phyloP scores from a whole-genome alignment of 768 basidiomycete species.

The Imleria badia region DNA sequence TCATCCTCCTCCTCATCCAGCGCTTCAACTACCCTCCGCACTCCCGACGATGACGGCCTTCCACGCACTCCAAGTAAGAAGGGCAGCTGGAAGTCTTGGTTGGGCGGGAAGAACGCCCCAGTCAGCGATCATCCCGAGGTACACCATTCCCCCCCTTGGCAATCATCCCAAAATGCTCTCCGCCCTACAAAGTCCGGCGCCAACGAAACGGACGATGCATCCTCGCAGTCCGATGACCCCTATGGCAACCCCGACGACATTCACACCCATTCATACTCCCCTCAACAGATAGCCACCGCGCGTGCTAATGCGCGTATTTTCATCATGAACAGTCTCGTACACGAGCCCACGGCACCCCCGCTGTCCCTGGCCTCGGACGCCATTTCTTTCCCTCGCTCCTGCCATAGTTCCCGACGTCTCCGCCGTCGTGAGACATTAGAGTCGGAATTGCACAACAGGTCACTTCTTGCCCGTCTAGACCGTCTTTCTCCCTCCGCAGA shows the following conservation, averaged over 20 bases:
- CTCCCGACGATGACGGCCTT: slow-evolving; percentile 57
- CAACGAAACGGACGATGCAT: slow-evolving; percentile 34
- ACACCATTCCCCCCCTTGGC: slow-evolving; percentile 31
- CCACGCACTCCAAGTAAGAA: slow-evolving; percentile 38
- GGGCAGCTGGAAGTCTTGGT: slow-evolving; percentile 59
- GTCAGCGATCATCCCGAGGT: slow-evolving; percentile 30
- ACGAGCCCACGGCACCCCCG: slow-evolving; percentile 44
- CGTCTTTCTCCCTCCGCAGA: slow-evolving; percentile 42
- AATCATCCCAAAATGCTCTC: slow-evolving; percentile 24
- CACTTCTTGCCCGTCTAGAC: slow-evolving; percentile 47
- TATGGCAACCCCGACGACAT: slow-evolving; percentile 22
- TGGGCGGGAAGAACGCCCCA: slow-evolving; percentile 39
- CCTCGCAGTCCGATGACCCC: slow-evolving; percentile 39
- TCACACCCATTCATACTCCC: slow-evolving; percentile 13
- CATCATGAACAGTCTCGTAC: slow-evolving; percentile 47
- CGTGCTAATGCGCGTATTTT: slow-evolving; percentile 41
- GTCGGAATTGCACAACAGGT: slow-evolving; percentile 48
- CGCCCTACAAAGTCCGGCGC: slow-evolving; percentile 23
- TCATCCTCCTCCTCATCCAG: slow-evolving; percentile 66
- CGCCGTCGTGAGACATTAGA: slow-evolving; percentile 41
- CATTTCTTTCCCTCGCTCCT: slow-evolving; percentile 56
- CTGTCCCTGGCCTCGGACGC: slow-evolving; percentile 40
- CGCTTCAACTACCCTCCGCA: slow-evolving; percentile 51
- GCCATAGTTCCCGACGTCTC: slow-evolving; percentile 40
- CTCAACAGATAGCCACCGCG: slow-evolving; percentile 32